A percentile compares a stretch with the other conserved stretches of the same genome.
phyloP scores from a whole-genome alignment of 2,329 filamentous ascomycete species.

The Hypoxylon sp. region DNA sequence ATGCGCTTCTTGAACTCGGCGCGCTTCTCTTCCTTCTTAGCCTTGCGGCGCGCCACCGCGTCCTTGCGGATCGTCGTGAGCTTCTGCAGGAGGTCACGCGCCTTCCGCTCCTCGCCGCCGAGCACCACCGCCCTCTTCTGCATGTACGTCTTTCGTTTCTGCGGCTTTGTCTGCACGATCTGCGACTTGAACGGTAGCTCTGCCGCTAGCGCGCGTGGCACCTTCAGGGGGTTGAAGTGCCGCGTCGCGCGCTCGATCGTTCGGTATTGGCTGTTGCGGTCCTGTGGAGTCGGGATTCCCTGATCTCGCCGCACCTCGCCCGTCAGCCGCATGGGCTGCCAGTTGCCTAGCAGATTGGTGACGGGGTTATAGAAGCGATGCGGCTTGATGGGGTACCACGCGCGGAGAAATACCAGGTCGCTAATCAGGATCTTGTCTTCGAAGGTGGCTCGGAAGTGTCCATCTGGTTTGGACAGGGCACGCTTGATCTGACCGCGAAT shows the following conservation, averaged over 20 bases:
- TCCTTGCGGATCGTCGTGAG: slow-evolving; percentile 91
- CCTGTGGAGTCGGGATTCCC: slow-evolving; percentile 79
- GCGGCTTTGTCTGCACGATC: slow-evolving; percentile 83
- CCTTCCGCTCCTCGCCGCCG: slow-evolving; percentile 88
- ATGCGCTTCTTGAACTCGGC: slow-evolving; percentile 86
- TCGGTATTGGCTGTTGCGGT: slow-evolving; percentile 89
- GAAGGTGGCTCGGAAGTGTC: slow-evolving; percentile 95
- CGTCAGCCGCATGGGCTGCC: slow-evolving; percentile 94
- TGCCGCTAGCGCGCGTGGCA: slow-evolving; percentile 84
- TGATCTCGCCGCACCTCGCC: slow-evolving; percentile 87
- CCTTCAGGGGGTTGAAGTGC: slow-evolving; percentile 82
- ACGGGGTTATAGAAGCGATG: slow-evolving; percentile 98
- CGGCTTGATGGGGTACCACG: slow-evolving; percentile 96
- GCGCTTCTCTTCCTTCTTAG: slow-evolving; percentile 89
- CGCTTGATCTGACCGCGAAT: slow-evolving; percentile 97
- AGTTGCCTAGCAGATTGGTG: slow-evolving; percentile 87
- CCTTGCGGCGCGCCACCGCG: slow-evolving; percentile 83
- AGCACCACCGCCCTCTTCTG: slow-evolving; percentile 95
- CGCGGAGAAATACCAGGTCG: slow-evolving; percentile 95
- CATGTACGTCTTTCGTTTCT: slow-evolving; percentile 86
- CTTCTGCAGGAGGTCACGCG: slow-evolving; percentile 91
- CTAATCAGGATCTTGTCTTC: slow-evolving; percentile 98
- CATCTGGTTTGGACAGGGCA: slow-evolving; percentile 91
- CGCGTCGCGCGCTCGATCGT: slow-evolving; percentile 73
- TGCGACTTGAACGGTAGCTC: slow-evolving; percentile 94